Evolutionary conservation across 257 asterid species (phyloP), one percentile per base, ranked within the genome.

Genomic region (Gentiana dahurica): DNA sequence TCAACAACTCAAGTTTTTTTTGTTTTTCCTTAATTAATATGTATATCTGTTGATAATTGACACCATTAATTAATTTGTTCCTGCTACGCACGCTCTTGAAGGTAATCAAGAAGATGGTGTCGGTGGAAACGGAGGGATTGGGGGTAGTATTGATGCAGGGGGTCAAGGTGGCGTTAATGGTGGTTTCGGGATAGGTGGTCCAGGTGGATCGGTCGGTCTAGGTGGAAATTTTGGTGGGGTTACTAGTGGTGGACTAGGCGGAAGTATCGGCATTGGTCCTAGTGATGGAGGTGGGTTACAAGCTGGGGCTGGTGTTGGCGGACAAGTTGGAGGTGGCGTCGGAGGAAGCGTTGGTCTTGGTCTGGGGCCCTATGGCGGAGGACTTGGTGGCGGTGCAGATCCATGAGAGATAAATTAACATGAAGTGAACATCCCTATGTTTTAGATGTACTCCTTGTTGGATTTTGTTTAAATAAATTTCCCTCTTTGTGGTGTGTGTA

Each of bases 231-330:
- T 48, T 4, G 56, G 57, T 15, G 64, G 36, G 0, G 54, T 55
- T 4, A 24, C 15, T 13, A 51, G 41, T 11, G 58, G 51, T 32
- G 65, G 58, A 51, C 24, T 41, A 3, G 49, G 50, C 38, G 57
- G 57, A 6, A 48, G 50, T 8, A 10, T 24, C 6, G 65, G 58
- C 1, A 15, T 51, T 2, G 65, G 65, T 32, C 34, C 49, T 24
- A 57, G 65, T 10, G 41, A 38, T 39, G 51, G 44, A 33, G 39
- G 13, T 39, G 51, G 58, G 50, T 4, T 38, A 4, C 51, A 12
- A 32, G 51, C 34, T 50, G 65, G 58, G 32, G 52, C 34, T 12
- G 54, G 54, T 37, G 10, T 61, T 51, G 55, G 63, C n/a, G 55
- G 44, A 34, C 44, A 44, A 12, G 34, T 58, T 47, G 54, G 63